Percentiles rank a stretch among this genome's conserved stretches.
These are phyloP conservation scores for Solanum pimpinellifolium DNA, from an alignment of 257 asterid species.

Conservation along the genomic window DNA sequence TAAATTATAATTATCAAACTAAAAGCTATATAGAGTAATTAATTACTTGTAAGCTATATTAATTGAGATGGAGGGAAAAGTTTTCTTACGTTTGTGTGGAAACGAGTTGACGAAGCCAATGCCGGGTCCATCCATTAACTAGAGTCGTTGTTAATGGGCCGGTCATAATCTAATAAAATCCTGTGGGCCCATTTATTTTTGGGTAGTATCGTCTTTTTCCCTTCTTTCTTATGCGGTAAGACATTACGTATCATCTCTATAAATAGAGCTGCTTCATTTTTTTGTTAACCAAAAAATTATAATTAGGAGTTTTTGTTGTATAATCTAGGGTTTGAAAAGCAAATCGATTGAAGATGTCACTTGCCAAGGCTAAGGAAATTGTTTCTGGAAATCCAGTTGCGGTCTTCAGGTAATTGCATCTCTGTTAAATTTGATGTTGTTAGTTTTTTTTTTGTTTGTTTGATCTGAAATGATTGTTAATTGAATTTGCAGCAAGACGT, in stretches of 20 bases:
- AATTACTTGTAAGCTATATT: no score
- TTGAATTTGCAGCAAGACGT: constrained; percentile 54
- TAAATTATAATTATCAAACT: no score
- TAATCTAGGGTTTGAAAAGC: not conserved
- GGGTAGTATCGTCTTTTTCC: not conserved
- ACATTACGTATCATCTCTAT: not conserved
- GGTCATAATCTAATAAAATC: not conserved
- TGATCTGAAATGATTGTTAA: not conserved
- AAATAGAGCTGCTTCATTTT: not conserved
- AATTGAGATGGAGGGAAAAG: not conserved
- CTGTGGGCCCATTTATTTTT: not conserved
- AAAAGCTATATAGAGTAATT: no score
- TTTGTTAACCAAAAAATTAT: no score
- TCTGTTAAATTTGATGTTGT: not conserved
- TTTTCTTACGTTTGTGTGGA: not conserved
- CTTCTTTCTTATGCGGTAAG: not conserved
- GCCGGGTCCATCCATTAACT: not conserved
- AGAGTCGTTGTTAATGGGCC: not conserved
- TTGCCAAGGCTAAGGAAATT: constrained; percentile 69
- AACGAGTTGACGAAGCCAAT: not conserved
- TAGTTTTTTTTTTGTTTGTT: not conserved
- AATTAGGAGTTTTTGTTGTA: not conserved
- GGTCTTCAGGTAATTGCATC: constrained; percentile 55
- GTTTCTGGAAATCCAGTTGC: constrained; percentile 53
- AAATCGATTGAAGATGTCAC: constrained; percentile 35